Conservation (phyloP, 1,284 basidiomycete genomes). For the Anthracocystis setariae region DNA sequence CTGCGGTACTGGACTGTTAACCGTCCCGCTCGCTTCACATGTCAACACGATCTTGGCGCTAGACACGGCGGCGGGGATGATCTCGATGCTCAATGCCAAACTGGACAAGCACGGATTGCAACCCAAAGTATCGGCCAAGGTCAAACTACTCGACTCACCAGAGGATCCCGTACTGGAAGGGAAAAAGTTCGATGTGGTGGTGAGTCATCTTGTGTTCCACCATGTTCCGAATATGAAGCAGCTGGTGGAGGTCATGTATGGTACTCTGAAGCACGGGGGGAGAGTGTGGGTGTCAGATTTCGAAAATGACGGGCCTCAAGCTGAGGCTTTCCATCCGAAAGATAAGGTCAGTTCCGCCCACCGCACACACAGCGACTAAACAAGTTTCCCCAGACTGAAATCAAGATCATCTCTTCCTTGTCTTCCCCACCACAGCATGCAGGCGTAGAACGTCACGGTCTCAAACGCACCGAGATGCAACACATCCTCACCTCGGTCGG, state of each 20-base stretch:
- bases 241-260: conserved; percentile 32
- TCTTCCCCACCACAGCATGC: no score
- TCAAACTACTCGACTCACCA: conserved; percentile 37
- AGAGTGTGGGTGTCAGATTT: conserved; percentile 45
- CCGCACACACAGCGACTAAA: no score
- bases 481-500: conserved; percentile 29
- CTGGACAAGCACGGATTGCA: background rate
- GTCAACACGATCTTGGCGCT: conserved; percentile 24
- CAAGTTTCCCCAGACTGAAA: no score
- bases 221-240: conserved; percentile 39
- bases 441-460: conserved; percentile 45
- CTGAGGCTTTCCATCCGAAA: conserved; percentile 43
- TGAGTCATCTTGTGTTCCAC: conserved; percentile 50
- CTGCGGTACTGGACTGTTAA: conserved; percentile 42
- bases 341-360: conserved; percentile 22
- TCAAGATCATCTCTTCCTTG: no score
- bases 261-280: conserved; percentile 10
- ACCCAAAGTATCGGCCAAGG: conserved; percentile 19
- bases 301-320: conserved; percentile 31
- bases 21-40: conserved; percentile 27
- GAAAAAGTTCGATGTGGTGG: conserved; percentile 21
- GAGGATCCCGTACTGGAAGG: conserved; percentile 30
- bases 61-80: conserved; percentile 42
- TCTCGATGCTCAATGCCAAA: conserved; percentile 42
- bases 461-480: conserved; percentile 36